Conservation (phyloP, 2,329 filamentous ascomycete genomes). For the Teratosphaeria viscida region DNA sequence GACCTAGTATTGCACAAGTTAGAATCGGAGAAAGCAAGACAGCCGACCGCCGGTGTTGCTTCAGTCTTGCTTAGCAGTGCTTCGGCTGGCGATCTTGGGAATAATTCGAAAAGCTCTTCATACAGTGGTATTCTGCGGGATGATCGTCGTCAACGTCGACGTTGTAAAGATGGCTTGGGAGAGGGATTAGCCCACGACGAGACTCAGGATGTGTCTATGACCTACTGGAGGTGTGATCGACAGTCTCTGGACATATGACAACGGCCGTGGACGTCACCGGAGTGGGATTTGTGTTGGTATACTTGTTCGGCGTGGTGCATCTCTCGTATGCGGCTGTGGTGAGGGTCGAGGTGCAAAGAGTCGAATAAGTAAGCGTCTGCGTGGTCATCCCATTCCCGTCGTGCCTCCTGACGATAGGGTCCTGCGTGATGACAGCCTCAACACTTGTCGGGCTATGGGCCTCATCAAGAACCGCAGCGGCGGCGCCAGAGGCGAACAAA, state of each 20-base stretch:
- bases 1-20: neutral
- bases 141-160: constrained; percentile 1
- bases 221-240: neutral
- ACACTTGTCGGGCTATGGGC: neutral
- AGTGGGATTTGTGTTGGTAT: constrained; percentile 2
- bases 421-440: neutral
- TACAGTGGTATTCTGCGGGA: constrained; percentile 3
- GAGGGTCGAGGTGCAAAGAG: neutral
- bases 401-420: neutral
- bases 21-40: neutral
- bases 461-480: neutral
- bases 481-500: neutral
- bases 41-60: neutral
- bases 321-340: neutral
- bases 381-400: neutral
- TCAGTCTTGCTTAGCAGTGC: neutral
- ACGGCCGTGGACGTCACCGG: neutral
- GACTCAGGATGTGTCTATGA: neutral
- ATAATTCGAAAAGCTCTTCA: neutral
- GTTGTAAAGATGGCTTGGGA: neutral
- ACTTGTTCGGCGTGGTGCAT: constrained; percentile 2
- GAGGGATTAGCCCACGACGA: neutral
- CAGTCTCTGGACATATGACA: neutral
- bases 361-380: neutral
- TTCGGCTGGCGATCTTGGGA: neutral